These are phyloP conservation scores for Babesia gibsoni DNA, from an alignment of 169 alveolate genomes.

Conservation along the genomic window DNA sequence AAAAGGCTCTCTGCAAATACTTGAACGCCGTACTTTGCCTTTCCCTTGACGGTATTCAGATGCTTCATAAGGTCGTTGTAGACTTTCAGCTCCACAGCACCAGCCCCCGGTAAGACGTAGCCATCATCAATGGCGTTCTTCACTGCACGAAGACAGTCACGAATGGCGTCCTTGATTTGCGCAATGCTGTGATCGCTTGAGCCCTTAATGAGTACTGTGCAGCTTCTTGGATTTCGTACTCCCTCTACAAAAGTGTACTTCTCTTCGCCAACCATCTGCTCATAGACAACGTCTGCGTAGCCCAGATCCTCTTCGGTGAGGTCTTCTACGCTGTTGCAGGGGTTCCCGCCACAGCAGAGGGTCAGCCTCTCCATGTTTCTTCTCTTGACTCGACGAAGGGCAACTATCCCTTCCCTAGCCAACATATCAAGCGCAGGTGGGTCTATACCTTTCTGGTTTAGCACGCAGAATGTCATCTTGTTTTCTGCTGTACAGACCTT, in stretches of 20 bases:
- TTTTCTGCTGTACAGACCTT: slow-evolving; percentile 73
- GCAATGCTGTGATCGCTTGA: slow-evolving; percentile 96
- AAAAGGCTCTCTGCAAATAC: slow-evolving; percentile 95
- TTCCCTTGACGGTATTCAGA: slow-evolving; percentile 82
- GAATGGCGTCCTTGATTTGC: slow-evolving; percentile 93
- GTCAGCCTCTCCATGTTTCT: slow-evolving; percentile 97
- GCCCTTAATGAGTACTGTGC: slow-evolving; percentile 96
- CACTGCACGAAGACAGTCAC: slow-evolving; percentile 98
- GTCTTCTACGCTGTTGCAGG: slow-evolving; percentile 96
- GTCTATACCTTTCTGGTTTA: slow-evolving; percentile 99
- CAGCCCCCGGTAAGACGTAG: slow-evolving; percentile 97
- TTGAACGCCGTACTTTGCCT: slow-evolving; percentile 93
- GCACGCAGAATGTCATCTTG: slow-evolving; percentile 87
- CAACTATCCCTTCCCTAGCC: slow-evolving; percentile 97
- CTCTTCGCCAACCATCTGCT: slow-evolving; percentile 95
- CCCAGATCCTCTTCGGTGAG: slow-evolving; percentile 94
- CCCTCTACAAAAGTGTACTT: slow-evolving; percentile 98
- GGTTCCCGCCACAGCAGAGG: slow-evolving; percentile 98
- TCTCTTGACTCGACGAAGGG: slow-evolving; percentile 95
- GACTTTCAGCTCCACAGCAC: slow-evolving; percentile 94
- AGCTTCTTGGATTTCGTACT: slow-evolving; percentile 92
- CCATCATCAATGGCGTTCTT: slow-evolving; percentile 94
- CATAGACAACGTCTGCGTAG: slow-evolving; percentile 93
- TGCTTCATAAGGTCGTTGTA: slow-evolving; percentile 79
- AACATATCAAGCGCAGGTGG: slow-evolving; percentile 98